Conservation (phyloP, 2,329 filamentous ascomycete genomes). For the Exophiala bonariae region DNA sequence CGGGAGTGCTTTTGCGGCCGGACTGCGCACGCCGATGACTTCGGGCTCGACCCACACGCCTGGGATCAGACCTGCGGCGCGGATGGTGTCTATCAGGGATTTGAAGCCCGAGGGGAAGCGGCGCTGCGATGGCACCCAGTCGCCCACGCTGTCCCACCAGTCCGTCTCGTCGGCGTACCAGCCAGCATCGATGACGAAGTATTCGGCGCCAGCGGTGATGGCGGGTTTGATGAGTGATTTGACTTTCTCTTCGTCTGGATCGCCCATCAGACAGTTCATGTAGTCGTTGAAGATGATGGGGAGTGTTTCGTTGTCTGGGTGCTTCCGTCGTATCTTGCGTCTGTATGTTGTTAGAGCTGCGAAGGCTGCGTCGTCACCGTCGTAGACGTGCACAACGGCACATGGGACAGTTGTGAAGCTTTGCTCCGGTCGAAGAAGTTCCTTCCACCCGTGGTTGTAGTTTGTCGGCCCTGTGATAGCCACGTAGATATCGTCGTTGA, state of each 20-base stretch:
- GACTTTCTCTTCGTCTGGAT: slow-evolving; percentile 36
- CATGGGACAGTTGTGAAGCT: slow-evolving; percentile 30
- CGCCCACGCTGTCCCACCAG: slow-evolving; percentile 41
- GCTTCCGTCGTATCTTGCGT: slow-evolving; percentile 31
- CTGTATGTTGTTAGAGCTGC: slow-evolving; percentile 33
- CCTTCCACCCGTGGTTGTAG: slow-evolving; percentile 33
- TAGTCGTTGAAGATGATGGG: slow-evolving; percentile 42
- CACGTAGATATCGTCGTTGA: slow-evolving; percentile 35
- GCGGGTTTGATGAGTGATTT: slow-evolving; percentile 33
- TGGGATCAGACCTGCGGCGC: slow-evolving; percentile 29
- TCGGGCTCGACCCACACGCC: slow-evolving; percentile 40
- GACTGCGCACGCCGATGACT: slow-evolving; percentile 35
- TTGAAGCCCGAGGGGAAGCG: slow-evolving; percentile 36
- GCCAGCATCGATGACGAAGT: slow-evolving; percentile 39
- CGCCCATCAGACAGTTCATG: slow-evolving; percentile 43
- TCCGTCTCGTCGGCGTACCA: slow-evolving; percentile 39
- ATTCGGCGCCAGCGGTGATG: slow-evolving; percentile 34
- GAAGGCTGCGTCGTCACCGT: slow-evolving; percentile 29
- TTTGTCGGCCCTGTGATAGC: slow-evolving; percentile 31
- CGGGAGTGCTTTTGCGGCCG: slow-evolving; percentile 30
- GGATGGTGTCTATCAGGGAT: slow-evolving; percentile 29
- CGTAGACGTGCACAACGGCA: slow-evolving; percentile 29
- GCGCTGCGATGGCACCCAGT: slow-evolving; percentile 35
- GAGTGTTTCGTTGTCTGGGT: slow-evolving; percentile 32
- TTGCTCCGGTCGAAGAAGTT: slow-evolving; percentile 27